Conservation (phyloP, 2,329 filamentous ascomycete genomes). For the Botrytis fragariae region DNA sequence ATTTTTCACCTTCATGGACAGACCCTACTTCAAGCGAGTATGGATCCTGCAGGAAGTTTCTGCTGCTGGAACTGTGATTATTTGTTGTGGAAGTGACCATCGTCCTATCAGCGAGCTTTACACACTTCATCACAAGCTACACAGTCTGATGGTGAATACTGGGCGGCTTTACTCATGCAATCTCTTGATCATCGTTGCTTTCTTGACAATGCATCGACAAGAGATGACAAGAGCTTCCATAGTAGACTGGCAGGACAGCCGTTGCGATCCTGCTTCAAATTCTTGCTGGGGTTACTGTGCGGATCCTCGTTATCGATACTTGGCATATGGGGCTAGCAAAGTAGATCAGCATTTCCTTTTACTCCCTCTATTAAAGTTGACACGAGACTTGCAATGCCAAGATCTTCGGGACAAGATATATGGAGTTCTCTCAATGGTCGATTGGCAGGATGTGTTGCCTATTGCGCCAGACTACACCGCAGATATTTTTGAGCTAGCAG, state of each 20-base stretch:
- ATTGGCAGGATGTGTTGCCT: background rate
- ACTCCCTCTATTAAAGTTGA: background rate
- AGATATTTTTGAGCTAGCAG: background rate
- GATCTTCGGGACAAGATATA: background rate
- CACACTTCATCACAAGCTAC: background rate
- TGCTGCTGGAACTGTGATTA: background rate
- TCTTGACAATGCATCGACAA: no score
- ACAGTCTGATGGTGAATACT: no score
- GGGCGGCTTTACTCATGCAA: background rate
- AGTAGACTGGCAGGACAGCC: background rate
- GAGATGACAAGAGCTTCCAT: background rate
- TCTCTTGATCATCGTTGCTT: background rate
- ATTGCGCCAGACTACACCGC: background rate
- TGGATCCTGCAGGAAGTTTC: background rate
- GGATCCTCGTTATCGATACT: background rate
- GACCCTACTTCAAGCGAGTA: background rate
- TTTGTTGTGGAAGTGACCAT: background rate
- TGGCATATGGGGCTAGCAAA: background rate
- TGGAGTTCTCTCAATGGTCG: background rate
- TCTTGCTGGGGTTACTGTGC: background rate
- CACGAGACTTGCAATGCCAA: background rate
- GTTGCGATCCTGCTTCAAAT: background rate
- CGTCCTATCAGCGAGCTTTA: background rate
- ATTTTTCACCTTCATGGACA: background rate
- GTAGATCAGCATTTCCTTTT: background rate